These are phyloP conservation scores for Senna tora DNA, from an alignment of 306 rosid genomes.

Conservation along the genomic window DNA sequence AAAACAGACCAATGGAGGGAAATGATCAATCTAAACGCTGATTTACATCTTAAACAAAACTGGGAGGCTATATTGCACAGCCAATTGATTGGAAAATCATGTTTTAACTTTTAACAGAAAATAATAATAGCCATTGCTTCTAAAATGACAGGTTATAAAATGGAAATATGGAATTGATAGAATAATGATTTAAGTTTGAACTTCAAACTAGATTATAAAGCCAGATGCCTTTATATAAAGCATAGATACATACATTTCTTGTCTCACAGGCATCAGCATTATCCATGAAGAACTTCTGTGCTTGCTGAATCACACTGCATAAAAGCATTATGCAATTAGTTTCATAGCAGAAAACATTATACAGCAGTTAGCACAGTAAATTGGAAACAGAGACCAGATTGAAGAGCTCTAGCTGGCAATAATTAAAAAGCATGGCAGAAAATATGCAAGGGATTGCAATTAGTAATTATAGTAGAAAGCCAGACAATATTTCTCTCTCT, in stretches of 20 bases:
- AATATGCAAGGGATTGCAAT: conserved; percentile 9
- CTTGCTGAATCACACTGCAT: conserved; percentile 83
- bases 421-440: conserved; percentile 22
- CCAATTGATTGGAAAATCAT: conserved; percentile 13
- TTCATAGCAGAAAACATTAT: background rate
- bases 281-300: conserved; percentile 65
- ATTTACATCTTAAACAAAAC: conserved; percentile 15
- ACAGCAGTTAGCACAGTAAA: conserved; percentile 21
- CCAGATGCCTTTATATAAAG: background rate
- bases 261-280: conserved; percentile 59
- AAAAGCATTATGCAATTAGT: conserved; percentile 2
- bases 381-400: conserved; percentile 32
- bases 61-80: conserved; percentile 19
- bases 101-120: conserved; percentile 22
- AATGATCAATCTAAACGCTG: conserved; percentile 30
- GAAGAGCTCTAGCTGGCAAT: conserved; percentile 28
- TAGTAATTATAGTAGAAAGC: conserved; percentile 19
- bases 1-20: conserved; percentile 9
- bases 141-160: background rate
- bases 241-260: conserved; percentile 68
- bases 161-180: conserved; percentile 24
- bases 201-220: conserved; percentile 23
- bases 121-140: conserved; percentile 18
- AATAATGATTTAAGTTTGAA: conserved; percentile 24
- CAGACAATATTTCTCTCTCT: background rate